phyloP scores from a whole-genome alignment of 148 eudicot genomes.

The Camellia granthamiana region DNA sequence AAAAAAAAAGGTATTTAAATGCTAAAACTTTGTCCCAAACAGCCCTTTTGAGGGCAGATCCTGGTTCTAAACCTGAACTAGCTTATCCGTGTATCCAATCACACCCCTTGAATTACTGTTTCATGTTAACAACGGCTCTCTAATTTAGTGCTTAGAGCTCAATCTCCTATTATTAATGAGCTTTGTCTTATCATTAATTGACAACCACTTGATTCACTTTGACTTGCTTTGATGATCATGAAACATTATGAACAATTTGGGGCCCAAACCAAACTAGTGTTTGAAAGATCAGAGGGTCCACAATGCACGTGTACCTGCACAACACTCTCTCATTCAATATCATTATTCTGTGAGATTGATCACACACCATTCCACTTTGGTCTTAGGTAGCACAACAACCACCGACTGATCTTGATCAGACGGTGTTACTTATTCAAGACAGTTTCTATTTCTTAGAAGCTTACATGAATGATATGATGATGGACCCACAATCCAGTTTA shows the following conservation, averaged over 20 bases:
- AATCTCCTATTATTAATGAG: neutral
- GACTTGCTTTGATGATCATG: neutral
- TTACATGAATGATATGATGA: neutral
- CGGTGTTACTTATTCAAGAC: neutral
- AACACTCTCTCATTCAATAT: neutral
- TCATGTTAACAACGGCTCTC: neutral
- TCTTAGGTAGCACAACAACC: too few species aligned
- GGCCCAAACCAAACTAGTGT: neutral
- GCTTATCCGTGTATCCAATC: too few species aligned
- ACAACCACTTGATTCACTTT: neutral
- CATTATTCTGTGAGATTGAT: too few species aligned
- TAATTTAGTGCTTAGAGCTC: neutral
- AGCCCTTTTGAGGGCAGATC: too few species aligned
- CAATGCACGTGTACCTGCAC: slow-evolving; percentile 15
- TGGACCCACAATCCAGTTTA: neutral
- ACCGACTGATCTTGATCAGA: neutral
- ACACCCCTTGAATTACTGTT: too few species aligned
- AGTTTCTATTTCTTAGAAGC: neutral
- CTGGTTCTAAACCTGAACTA: too few species aligned
- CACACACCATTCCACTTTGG: too few species aligned
- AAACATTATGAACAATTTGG: neutral
- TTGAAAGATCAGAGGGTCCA: slow-evolving; percentile 9
- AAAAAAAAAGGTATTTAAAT: too few species aligned
- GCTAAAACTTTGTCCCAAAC: too few species aligned
- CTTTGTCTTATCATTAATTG: neutral